A percentile compares a stretch with the other conserved stretches of the same genome.
These are phyloP conservation scores for Colletotrichum liriopes DNA, from an alignment of 2,329 filamentous ascomycete genomes.

Conservation along the genomic window DNA sequence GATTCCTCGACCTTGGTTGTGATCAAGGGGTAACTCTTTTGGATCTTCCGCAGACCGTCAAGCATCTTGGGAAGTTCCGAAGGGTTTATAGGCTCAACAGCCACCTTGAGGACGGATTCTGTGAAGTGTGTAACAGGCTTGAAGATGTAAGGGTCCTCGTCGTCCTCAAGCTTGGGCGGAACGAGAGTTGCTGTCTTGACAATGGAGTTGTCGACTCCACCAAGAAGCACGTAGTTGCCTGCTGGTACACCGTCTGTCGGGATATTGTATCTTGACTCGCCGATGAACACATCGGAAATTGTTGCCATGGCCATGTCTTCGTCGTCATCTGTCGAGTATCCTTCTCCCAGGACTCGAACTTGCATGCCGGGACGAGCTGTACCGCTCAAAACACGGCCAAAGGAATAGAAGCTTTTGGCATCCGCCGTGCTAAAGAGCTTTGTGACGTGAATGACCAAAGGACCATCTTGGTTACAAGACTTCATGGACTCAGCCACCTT, in stretches of 20 bases:
- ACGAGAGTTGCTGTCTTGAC: conserved; percentile 97
- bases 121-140: conserved; percentile 94
- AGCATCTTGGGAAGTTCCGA: conserved; percentile 99
- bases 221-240: conserved; percentile 92
- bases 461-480: conserved; percentile 89
- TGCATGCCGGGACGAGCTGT: conserved; percentile 86
- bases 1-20: conserved; percentile 98
- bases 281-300: conserved; percentile 89
- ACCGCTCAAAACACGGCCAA: conserved; percentile 94
- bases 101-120: conserved; percentile 97
- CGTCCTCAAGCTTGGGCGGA: conserved; percentile 82
- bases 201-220: conserved; percentile 96
- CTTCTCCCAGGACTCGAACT: conserved; percentile 93
- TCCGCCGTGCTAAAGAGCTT: conserved; percentile 94
- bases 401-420: conserved; percentile 90
- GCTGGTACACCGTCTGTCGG: conserved; percentile 93
- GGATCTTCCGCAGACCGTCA: conserved; percentile 94
- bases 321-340: conserved; percentile 96
- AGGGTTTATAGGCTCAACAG: conserved; percentile 97
- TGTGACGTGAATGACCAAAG: conserved; percentile 90
- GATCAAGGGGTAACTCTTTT: conserved; percentile 97
- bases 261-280: conserved; percentile 93
- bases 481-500: conserved; percentile 86
- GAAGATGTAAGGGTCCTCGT: conserved; percentile 97
- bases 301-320: conserved; percentile 95